phyloP scores from a whole-genome alignment of 495 filamentous ascomycete genomes.

The Aspergillus kassunensis region DNA sequence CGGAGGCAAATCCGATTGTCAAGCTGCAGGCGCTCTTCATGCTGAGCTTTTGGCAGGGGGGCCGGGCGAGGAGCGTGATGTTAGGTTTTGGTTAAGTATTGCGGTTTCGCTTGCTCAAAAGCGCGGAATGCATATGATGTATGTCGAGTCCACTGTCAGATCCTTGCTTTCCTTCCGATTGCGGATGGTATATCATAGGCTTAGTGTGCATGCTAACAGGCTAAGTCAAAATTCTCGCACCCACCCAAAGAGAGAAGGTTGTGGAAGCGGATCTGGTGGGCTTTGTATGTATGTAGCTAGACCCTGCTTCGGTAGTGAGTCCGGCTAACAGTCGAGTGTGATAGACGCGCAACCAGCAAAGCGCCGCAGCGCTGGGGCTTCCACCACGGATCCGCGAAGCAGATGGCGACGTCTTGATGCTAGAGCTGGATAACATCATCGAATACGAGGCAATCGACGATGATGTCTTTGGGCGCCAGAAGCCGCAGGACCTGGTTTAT shows the following conservation, averaged over 20 bases:
- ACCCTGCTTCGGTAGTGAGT: no score
- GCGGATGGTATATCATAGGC: no score
- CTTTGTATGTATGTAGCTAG: conserved; percentile 39
- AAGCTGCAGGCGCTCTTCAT: conserved; percentile 40
- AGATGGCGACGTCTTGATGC: conserved; percentile 42
- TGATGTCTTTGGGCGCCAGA: conserved; percentile 28
- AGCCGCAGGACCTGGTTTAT: conserved; percentile 30
- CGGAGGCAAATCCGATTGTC: conserved; percentile 34
- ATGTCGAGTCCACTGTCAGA: no score
- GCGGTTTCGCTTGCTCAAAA: conserved; percentile 41
- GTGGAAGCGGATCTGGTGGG: conserved; percentile 48
- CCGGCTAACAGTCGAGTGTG: no score
- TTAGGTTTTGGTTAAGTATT: conserved; percentile 40
- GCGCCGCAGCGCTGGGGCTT: conserved; percentile 34
- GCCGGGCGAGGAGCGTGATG: conserved; percentile 39
- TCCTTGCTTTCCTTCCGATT: no score
- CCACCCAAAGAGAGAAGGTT: conserved; percentile 31
- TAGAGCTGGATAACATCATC: conserved; percentile 33
- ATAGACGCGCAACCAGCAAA: conserved; percentile 40
- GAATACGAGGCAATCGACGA: conserved; percentile 25
- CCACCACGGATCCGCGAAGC: conserved; percentile 43
- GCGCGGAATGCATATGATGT: conserved; percentile 46
- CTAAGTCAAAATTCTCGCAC: conserved; percentile 36
- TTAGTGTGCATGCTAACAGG: no score
- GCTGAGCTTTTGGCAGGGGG: conserved; percentile 43